phyloP scores from a whole-genome alignment of 2,329 filamentous ascomycete genomes.

The Fusarium armeniacum region DNA sequence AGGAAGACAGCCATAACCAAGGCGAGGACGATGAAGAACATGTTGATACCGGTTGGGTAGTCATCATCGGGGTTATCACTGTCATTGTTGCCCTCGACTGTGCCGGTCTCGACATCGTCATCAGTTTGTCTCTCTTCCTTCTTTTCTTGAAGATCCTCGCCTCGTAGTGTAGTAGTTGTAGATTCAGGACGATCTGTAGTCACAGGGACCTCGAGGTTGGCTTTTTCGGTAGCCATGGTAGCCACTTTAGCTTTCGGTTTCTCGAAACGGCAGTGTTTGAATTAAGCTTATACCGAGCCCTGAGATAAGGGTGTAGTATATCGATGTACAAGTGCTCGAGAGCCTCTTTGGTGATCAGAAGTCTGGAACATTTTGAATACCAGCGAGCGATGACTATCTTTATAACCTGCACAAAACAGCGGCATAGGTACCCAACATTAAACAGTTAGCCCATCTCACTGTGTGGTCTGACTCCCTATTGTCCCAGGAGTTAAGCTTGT shows the following conservation, averaged over 20 bases:
- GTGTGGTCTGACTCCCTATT: slow-evolving; percentile 22
- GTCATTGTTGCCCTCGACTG: slow-evolving; percentile 39
- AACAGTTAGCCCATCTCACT: slow-evolving; percentile 11
- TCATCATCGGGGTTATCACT: slow-evolving; percentile 49
- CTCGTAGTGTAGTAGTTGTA: slow-evolving; percentile 50
- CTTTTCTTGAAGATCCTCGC: slow-evolving; percentile 51
- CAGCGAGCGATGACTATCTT: slow-evolving; percentile 35
- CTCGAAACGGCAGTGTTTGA: slow-evolving; percentile 1
- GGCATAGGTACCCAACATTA: background rate
- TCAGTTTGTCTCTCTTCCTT: slow-evolving; percentile 45
- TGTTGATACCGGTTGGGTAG: slow-evolving; percentile 58
- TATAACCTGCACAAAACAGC: slow-evolving; percentile 35
- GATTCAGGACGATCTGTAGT: slow-evolving; percentile 47
- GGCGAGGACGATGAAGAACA: slow-evolving; percentile 62
- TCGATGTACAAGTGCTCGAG: slow-evolving; percentile 20
- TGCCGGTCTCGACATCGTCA: slow-evolving; percentile 43
- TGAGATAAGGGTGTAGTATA: slow-evolving; percentile 4
- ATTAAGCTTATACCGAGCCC: slow-evolving; percentile 33
- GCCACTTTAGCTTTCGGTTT: background rate
- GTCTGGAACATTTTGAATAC: slow-evolving; percentile 18
- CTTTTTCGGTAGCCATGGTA: slow-evolving; percentile 34
- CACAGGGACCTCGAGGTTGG: slow-evolving; percentile 46
- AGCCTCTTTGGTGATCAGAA: slow-evolving; percentile 22
- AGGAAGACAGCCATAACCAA: slow-evolving; percentile 64
- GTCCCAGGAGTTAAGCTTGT: slow-evolving; percentile 39